Conservation (phyloP, 2,329 filamentous ascomycete species). For the Dothistroma pini region DNA sequence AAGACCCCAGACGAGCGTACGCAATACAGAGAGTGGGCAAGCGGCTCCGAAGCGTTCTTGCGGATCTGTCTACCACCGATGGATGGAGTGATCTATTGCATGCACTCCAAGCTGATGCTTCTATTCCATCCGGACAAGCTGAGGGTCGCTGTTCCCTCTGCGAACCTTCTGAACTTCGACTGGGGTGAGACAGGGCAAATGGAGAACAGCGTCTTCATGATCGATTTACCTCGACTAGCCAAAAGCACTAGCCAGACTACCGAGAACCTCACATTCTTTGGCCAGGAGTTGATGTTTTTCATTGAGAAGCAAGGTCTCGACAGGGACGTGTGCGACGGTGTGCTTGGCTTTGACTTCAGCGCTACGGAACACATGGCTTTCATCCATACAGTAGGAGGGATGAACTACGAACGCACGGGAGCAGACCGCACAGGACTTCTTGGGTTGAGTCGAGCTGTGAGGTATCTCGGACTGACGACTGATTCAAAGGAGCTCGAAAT, state of each 20-base stretch:
- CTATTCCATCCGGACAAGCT: slow-evolving; percentile 73
- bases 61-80: slow-evolving; percentile 77
- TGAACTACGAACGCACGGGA: slow-evolving; percentile 31
- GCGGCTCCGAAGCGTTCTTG: slow-evolving; percentile 42
- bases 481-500: slow-evolving; percentile 24
- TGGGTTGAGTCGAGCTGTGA: slow-evolving; percentile 67
- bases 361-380: slow-evolving; percentile 70
- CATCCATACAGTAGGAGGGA: slow-evolving; percentile 66
- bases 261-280: slow-evolving; percentile 54
- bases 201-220: slow-evolving; percentile 89
- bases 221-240: slow-evolving; percentile 70
- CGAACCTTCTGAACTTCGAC: slow-evolving; percentile 80
- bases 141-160: slow-evolving; percentile 79
- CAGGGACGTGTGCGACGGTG: slow-evolving; percentile 60
- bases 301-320: slow-evolving; percentile 64
- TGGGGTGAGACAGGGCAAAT: slow-evolving; percentile 83
- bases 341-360: slow-evolving; percentile 77
- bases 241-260: slow-evolving; percentile 26
- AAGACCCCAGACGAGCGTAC: slow-evolving; percentile 42
- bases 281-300: slow-evolving; percentile 67
- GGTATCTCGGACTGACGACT: slow-evolving; percentile 55
- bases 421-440: slow-evolving; percentile 63
- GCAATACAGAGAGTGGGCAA: slow-evolving; percentile 30
- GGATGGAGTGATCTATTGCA: slow-evolving; percentile 64
- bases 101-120: slow-evolving; percentile 94